Base-by-base conservation (phyloP, 371 early-diverging fungal genomes). In the Mortierella sp. region DNA sequence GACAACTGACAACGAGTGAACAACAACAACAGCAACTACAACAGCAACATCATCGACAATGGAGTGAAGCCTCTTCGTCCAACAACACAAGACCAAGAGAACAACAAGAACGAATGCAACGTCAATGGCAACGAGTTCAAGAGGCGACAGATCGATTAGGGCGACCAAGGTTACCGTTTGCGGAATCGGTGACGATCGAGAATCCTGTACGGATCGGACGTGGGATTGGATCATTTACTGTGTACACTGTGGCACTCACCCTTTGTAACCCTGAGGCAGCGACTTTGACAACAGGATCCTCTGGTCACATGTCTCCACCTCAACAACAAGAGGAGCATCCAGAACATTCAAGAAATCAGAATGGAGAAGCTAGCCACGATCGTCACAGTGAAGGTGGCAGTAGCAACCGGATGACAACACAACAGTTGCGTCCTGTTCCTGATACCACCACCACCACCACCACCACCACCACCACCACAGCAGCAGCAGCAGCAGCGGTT, bases 121-220 rank as follows among this genome's bases (percentile, higher is more conserved):
- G 25, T 53, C 53, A 7, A 53, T 21, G 53, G 26, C 68, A 61
- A 45, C 64, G 26, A 7, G 50, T 18, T 21, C 50, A 59, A 21
- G 28, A n/a, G 15, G 14, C 62, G 58, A 30, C 57, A 44, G n/a
- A 57, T 28, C 57, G 9, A 29, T 47, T 15, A 64, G 56, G 45
- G 37, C 64, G 66, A 11, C 76, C 76, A 52, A 66, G 50, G 28
- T 30, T 75, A 21, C 77, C 77, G 15, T 76, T 71, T 62, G 77
- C 77, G 55, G 72, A 72, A 21, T 67, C 71, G 1, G 77, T 76
- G 7, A 56, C 68, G 4, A 53, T 76, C 37, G 68, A 68, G 4
- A 71, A 68, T 46, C 77, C 77, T 7, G 62, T 72, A 25, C 72
- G 77, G 11, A 56, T 76, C 0, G 77, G 77, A 18, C 72, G 72